Conservation (phyloP, 345 rosid species). For the Theobroma cacao region DNA sequence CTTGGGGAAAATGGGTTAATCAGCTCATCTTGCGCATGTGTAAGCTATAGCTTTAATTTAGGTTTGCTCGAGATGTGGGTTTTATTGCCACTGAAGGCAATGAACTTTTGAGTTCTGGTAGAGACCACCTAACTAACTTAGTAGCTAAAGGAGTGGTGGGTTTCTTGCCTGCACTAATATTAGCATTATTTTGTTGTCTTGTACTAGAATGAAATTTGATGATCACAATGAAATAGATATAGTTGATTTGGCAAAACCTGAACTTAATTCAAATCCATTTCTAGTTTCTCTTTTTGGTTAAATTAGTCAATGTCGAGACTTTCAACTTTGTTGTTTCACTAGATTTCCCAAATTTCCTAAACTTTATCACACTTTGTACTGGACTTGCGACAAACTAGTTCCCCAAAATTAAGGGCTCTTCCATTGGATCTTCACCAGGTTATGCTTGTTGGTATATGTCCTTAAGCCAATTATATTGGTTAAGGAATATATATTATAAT, state of each 20-base stretch:
- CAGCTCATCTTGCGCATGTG: background rate
- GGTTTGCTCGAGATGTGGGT: constrained; percentile 39
- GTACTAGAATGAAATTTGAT: constrained; percentile 35
- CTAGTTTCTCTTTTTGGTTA: constrained; percentile 52
- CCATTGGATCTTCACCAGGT: constrained; percentile 31
- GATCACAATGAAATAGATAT: constrained; percentile 39
- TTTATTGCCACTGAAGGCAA: constrained; percentile 65
- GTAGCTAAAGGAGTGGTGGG: constrained; percentile 31
- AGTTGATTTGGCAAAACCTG: constrained; percentile 44
- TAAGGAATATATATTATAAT: too few species aligned
- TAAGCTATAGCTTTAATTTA: background rate
- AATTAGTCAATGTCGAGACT: constrained; percentile 41
- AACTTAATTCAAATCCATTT: constrained; percentile 30
- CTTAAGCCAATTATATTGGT: too few species aligned
- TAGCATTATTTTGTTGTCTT: constrained; percentile 24
- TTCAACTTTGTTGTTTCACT: constrained; percentile 35
- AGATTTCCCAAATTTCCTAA: constrained; percentile 31
- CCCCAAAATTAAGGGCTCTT: constrained; percentile 30
- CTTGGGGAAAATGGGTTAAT: background rate
- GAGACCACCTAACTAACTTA: constrained; percentile 64
- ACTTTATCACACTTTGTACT: constrained; percentile 37
- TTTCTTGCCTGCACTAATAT: constrained; percentile 44
- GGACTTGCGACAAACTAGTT: constrained; percentile 35
- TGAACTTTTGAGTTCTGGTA: constrained; percentile 78
- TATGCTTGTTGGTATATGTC: too few species aligned